Percentiles rank a stretch among this genome's conserved stretches.
These are phyloP conservation scores for Aegilops longissima DNA, from an alignment of 176 grass and related monocot species.

Conservation along the genomic window DNA sequence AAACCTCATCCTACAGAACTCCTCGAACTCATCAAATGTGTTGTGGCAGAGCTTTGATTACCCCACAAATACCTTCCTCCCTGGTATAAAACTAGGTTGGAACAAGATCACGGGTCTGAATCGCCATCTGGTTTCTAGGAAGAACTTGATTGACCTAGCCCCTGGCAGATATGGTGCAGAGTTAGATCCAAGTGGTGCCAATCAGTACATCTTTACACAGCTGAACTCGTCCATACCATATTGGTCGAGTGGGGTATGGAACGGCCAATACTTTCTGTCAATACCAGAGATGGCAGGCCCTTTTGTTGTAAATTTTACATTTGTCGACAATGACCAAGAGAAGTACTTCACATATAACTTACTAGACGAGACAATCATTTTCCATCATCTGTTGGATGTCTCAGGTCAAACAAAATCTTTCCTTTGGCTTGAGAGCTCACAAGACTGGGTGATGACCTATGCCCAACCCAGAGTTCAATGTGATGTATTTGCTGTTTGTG, in stretches of 20 bases:
- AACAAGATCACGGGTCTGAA: conserved; percentile 48
- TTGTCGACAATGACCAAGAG: conserved; percentile 32
- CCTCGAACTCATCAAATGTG: conserved; percentile 29
- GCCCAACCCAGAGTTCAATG: conserved; percentile 46
- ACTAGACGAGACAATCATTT: conserved; percentile 18
- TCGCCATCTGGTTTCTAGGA: conserved; percentile 43
- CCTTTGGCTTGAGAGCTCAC: conserved; percentile 29
- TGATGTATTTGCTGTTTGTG: conserved; percentile 46
- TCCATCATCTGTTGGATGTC: conserved; percentile 30
- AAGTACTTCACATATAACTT: conserved; percentile 41
- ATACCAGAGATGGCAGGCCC: conserved; percentile 27
- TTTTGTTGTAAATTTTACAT: conserved; percentile 25
- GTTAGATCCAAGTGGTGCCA: conserved; percentile 35
- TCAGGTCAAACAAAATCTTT: conserved; percentile 29
- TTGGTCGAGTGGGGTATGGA: conserved; percentile 46
- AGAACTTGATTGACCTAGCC: conserved; percentile 34
- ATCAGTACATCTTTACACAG: conserved; percentile 28
- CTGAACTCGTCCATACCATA: conserved; percentile 34
- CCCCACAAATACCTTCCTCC: conserved; percentile 49
- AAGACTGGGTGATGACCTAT: conserved; percentile 32
- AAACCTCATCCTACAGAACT: conserved; percentile 45
- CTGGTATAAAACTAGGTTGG: conserved; percentile 50
- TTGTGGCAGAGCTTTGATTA: conserved; percentile 67
- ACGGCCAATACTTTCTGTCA: conserved; percentile 42
- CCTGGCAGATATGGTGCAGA: conserved; percentile 29